Base-by-base conservation (phyloP, 495 filamentous ascomycete species). In the Aspergillus steynii region DNA sequence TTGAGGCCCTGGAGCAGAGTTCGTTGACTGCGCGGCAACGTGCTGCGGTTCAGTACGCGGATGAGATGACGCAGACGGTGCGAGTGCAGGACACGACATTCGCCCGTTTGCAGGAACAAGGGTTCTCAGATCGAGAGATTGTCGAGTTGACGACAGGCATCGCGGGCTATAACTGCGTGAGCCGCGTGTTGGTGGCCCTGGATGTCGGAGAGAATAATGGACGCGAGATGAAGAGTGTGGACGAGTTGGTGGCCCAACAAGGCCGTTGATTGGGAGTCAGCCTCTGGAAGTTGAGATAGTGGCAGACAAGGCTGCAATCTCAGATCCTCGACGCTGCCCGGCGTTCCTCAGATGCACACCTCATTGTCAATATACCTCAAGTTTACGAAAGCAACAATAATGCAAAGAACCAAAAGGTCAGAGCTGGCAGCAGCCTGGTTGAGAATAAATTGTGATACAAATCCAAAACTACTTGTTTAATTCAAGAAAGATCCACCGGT, bases 101-200 rank as follows among this genome's bases (percentile, higher is more conserved):
- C 76, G 83, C 68, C 27, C 65, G 68, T 67, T 61, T 93, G 67
- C 85, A 80, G 74, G 65, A 60, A 3, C 74, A 66, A n/a, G 72
- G 66, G 15, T 64, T 81, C 53, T 89, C 88, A 63, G 77, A 74
- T 15, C 85, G 91, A 29, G 84, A 84, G 74, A 76, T 85, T 27
- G 78, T 84, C 26, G 88, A 91, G 77, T 74, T 93, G 63, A 91
- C 89, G 55, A 87, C 89, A 12, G 90, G 88, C 14, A 86, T 92
- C 63, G 91, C 88, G 27, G 86, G 85, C 29, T 96, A 96, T 70
- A 96, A 96, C 68, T 93, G 90, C 71, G 92, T 96, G 15, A 91
- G 89, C 61, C 83, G 91, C 29, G 90, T 96, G 63, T 70, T 96
- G 64, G 91, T 96, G 12, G 90, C 91, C 12, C 69, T 96, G 64